Conservation (phyloP, 2,329 filamentous ascomycete species). For the Aspergillus carbonarius region DNA sequence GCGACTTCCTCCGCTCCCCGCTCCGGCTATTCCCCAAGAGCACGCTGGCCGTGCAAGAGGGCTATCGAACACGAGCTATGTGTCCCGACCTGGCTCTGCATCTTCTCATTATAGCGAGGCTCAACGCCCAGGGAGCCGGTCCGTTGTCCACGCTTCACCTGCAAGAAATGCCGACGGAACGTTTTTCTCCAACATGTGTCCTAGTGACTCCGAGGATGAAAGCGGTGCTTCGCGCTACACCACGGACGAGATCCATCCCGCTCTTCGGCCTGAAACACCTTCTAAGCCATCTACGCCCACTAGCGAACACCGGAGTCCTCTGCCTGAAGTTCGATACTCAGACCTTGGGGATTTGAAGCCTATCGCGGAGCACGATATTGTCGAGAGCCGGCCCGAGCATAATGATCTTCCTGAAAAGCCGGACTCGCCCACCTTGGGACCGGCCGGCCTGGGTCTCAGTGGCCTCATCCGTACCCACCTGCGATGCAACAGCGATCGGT, state of each 20-base stretch:
- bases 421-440: constrained; percentile 80
- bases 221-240: constrained; percentile 29
- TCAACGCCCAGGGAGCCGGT: constrained; percentile 25
- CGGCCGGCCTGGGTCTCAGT: constrained; percentile 63
- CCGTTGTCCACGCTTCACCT: constrained; percentile 31
- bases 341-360: constrained; percentile 42
- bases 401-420: constrained; percentile 28
- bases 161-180: constrained; percentile 24
- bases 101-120: constrained; percentile 40
- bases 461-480: constrained; percentile 83
- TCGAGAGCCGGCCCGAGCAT: constrained; percentile 12
- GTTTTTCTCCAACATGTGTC: constrained; percentile 38
- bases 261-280: constrained; percentile 36
- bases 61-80: constrained; percentile 39
- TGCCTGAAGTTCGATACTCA: constrained; percentile 39
- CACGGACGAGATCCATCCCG: constrained; percentile 38
- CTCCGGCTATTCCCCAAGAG: constrained; percentile 22
- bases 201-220: constrained; percentile 42
- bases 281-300: constrained; percentile 31
- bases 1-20: constrained; percentile 30
- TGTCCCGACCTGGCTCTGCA: constrained; percentile 38
- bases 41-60: constrained; percentile 30
- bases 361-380: constrained; percentile 36
- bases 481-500: constrained; percentile 75
- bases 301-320: constrained; percentile 30